Percentiles rank a stretch among this genome's conserved stretches.
Evolutionary conservation across 441 rosid species (phyloP).

Genomic region (Hura crepitans): DNA sequence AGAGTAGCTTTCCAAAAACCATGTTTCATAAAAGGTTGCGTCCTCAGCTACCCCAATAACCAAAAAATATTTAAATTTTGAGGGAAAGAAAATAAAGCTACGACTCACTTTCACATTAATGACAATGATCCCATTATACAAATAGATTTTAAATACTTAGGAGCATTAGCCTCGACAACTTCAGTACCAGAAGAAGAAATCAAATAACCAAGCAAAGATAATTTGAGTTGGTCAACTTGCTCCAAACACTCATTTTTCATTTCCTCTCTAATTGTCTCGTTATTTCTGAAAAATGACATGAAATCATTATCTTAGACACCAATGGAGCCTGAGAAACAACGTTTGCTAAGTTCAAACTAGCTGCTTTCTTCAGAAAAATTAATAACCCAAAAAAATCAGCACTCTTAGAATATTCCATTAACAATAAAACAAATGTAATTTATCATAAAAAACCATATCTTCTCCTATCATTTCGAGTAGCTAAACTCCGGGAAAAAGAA

Average conservation of each 20-base stretch:
- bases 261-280: not conserved
- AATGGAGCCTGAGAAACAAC: not conserved
- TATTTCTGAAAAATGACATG: not conserved
- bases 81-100: not conserved
- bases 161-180: not conserved
- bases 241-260: not conserved
- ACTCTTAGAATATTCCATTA: not conserved
- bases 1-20: not conserved
- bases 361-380: not conserved
- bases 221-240: not conserved
- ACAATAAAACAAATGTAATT: constrained; percentile 2
- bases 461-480: not conserved
- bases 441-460: not conserved
- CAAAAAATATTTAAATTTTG: not conserved
- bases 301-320: not conserved
- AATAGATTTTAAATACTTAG: not conserved
- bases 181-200: not conserved
- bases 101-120: not conserved
- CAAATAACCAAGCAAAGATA: not conserved
- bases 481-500: not conserved
- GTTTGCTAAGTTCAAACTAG: constrained; percentile 1
- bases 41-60: not conserved
- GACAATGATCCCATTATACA: not conserved
- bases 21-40: not conserved
- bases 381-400: not conserved